Base-by-base conservation (phyloP, 257 asterid genomes). In the Haberlea rhodopensis region DNA sequence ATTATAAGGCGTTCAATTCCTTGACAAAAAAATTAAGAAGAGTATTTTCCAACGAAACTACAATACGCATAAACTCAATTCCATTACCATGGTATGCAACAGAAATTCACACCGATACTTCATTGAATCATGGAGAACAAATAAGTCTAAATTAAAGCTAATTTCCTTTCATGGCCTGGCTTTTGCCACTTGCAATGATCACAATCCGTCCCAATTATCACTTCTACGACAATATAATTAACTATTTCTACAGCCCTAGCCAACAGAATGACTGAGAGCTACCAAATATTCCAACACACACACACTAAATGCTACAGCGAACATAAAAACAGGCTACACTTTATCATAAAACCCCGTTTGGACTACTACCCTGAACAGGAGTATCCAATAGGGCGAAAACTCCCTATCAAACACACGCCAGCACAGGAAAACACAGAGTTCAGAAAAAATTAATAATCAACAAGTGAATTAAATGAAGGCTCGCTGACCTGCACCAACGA, bases 401-500 rank as follows among this genome's bases (percentile, higher is more conserved):
- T n/a, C n/a, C 23, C 43, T 1, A 37, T n/a, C 46, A 69, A 26
- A 54, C 21, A 18, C 21, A 3, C 59, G 20, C 21, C 37, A 28
- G 19, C 55, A 56, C 23, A 60, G 8, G 0, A 3, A 49, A 5
- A 8, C 49, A 46, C 19, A 54, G 34, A 34, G 45, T 34, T n/a
- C n/a, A n/a, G n/a, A n/a, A n/a, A n/a, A n/a, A n/a, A n/a, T n/a
- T n/a, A 32, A 32, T 8, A 8, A 7, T 6, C 40, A 32, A 8
- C 40, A 32, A 32, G 34, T 29, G 34, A 29, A 29, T 31, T 24
- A 68, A 66, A 25, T 15, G 28, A 54, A 53, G 37, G 68, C 53
- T 43, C 16, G 72, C 71, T 55, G 22, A 89, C 99, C 99, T 67
- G 99, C 94, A 64, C 99, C 99, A 48, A 87, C 78, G 81, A 89